phyloP scores from a whole-genome alignment of 2,329 filamentous ascomycete genomes.

The Aspergillus ruber region DNA sequence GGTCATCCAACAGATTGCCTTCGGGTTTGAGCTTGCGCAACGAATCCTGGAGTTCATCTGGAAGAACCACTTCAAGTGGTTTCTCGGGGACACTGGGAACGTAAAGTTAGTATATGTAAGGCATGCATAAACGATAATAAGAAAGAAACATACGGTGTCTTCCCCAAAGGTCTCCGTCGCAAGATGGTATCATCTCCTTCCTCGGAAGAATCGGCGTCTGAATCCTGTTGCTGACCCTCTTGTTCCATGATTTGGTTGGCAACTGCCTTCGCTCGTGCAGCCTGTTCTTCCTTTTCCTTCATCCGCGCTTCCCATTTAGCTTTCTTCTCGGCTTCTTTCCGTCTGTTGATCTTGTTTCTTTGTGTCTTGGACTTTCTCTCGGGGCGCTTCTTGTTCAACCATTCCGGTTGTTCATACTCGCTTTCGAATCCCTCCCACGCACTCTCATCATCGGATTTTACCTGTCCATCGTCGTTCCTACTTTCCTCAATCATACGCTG shows the following conservation, averaged over 20 bases:
- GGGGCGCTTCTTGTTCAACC: slow-evolving; percentile 65
- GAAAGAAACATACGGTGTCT: slow-evolving; percentile 38
- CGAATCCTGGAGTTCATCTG: slow-evolving; percentile 77
- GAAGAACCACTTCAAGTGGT: slow-evolving; percentile 70
- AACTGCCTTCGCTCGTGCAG: slow-evolving; percentile 64
- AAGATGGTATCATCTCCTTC: slow-evolving; percentile 59
- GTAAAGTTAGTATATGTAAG: slow-evolving; percentile 13
- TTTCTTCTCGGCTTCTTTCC: slow-evolving; percentile 77
- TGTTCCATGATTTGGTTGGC: slow-evolving; percentile 44
- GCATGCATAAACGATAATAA: not conserved
- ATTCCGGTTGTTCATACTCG: slow-evolving; percentile 62
- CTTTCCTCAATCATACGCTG: slow-evolving; percentile 66
- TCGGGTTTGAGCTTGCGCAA: slow-evolving; percentile 81
- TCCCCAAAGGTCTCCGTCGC: slow-evolving; percentile 67
- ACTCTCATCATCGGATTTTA: slow-evolving; percentile 77
- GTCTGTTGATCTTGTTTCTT: slow-evolving; percentile 78
- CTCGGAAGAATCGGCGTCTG: slow-evolving; percentile 33
- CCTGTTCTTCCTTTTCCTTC: slow-evolving; percentile 66
- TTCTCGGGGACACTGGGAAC: slow-evolving; percentile 56
- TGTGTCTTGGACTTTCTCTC: slow-evolving; percentile 80
- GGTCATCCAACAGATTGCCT: slow-evolving; percentile 87
- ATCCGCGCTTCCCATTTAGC: slow-evolving; percentile 69
- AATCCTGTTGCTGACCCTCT: slow-evolving; percentile 41
- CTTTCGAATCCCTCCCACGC: slow-evolving; percentile 89
- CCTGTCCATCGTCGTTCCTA: slow-evolving; percentile 66